These are phyloP conservation scores for Jatropha podagrica DNA, from an alignment of 441 rosid species.

Conservation along the genomic window DNA sequence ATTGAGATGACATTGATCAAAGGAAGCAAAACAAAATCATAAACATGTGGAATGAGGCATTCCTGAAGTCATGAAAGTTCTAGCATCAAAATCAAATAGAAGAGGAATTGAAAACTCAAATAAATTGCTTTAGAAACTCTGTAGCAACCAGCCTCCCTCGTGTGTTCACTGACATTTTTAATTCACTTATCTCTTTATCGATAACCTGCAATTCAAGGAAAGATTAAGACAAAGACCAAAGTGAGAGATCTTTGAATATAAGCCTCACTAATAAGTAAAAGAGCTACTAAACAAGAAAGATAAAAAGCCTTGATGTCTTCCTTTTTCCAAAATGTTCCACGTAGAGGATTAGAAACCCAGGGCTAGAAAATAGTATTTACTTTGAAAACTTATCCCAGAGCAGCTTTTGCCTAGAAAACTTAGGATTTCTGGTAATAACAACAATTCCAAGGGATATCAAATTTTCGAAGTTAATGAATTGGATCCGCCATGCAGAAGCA, in stretches of 20 bases:
- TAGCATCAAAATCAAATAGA: too few relatives aligned
- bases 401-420: neutral
- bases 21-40: neutral
- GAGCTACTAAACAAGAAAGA: neutral
- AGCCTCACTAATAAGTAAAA: neutral
- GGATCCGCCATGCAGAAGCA: neutral
- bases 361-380: neutral
- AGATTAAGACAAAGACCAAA: neutral
- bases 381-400: too few relatives aligned
- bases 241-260: neutral
- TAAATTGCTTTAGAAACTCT: conserved; percentile 87
- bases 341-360: neutral
- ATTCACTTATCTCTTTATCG: conserved; percentile 88
- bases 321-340: neutral
- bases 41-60: neutral
- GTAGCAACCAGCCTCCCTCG: conserved; percentile 92
- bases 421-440: neutral
- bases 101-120: conserved; percentile 14
- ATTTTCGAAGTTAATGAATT: neutral
- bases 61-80: neutral
- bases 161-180: conserved; percentile 87
- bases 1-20: neutral
- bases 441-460: neutral
- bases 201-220: conserved; percentile 64
- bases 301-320: neutral